Evolutionary conservation across 805 yeast species (phyloP).

Genomic region (Ogataea philodendri): DNA sequence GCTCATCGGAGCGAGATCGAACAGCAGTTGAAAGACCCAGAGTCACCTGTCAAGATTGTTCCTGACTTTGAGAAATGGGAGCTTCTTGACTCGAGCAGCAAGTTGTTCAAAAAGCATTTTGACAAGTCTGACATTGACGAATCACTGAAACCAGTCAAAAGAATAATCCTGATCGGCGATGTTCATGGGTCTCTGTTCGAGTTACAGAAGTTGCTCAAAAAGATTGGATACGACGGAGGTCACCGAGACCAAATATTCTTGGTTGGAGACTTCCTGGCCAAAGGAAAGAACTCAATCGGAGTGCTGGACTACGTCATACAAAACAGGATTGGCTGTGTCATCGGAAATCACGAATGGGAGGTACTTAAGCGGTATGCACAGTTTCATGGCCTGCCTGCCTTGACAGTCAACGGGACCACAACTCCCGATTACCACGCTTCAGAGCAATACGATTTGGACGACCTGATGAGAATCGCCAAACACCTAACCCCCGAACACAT

Average conservation of each 20-base stretch:
- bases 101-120: slow-evolving; percentile 24
- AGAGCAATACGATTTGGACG: slow-evolving; percentile 35
- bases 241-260: slow-evolving; percentile 59
- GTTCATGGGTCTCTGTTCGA: slow-evolving; percentile 75
- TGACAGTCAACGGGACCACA: slow-evolving; percentile 21
- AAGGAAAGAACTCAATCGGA: slow-evolving; percentile 73
- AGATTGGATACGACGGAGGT: slow-evolving; percentile 43
- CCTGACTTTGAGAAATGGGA: slow-evolving; percentile 27
- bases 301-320: slow-evolving; percentile 66
- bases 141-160: slow-evolving; percentile 29
- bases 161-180: slow-evolving; percentile 79
- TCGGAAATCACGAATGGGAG: slow-evolving; percentile 88
- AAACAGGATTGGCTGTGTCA: slow-evolving; percentile 62
- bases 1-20: neutral
- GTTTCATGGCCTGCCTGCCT: slow-evolving; percentile 46
- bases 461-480: slow-evolving; percentile 47
- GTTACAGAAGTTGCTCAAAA: slow-evolving; percentile 50
- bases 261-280: slow-evolving; percentile 82
- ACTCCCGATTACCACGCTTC: slow-evolving; percentile 11
- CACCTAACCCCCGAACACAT: slow-evolving; percentile 60
- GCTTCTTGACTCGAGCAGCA: slow-evolving; percentile 15
- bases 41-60: slow-evolving; percentile 28
- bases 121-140: slow-evolving; percentile 12
- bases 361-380: slow-evolving; percentile 63
- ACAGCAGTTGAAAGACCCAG: slow-evolving; percentile 18